A percentile compares a stretch with the other conserved stretches of the same genome.
Evolutionary conservation across 163 green algal species (phyloP).

Genomic region (Scenedesmus sp.): DNA sequence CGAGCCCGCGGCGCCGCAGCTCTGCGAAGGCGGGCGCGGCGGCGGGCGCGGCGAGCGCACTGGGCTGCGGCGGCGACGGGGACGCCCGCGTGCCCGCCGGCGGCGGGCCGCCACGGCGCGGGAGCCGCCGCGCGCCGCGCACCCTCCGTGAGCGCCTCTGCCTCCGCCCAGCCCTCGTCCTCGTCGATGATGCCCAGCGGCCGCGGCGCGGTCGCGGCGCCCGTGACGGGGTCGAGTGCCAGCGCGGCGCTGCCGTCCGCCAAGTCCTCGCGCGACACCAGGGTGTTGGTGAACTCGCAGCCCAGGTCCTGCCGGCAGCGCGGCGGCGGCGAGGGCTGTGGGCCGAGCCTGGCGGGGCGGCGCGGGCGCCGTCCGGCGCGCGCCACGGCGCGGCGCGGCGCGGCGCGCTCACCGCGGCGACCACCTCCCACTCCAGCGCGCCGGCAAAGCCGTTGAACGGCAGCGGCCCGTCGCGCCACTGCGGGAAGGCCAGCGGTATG

Average conservation of each 20-base stretch:
- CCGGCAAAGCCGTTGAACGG: slow-evolving; percentile 41
- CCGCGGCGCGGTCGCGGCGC: not conserved
- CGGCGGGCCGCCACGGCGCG: too few relatives aligned
- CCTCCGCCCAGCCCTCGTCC: slow-evolving; percentile 27
- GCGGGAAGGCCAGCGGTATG: slow-evolving; percentile 41
- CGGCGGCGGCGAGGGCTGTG: not conserved
- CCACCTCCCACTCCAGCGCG: slow-evolving; percentile 36
- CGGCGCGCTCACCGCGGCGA: slow-evolving; percentile 38
- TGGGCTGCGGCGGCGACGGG: too few relatives aligned
- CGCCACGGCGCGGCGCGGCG: not conserved
- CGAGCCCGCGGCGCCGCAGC: too few relatives aligned
- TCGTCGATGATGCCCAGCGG: slow-evolving; percentile 27
- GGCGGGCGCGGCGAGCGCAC: too few relatives aligned
- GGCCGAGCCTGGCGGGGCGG: not conserved
- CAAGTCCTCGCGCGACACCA: not conserved
- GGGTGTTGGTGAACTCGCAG: slow-evolving; percentile 24
- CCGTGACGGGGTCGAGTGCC: not conserved
- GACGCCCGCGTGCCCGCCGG: too few relatives aligned
- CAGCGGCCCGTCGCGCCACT: slow-evolving; percentile 43
- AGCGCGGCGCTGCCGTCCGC: slow-evolving; percentile 1
- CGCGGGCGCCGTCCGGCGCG: not conserved
- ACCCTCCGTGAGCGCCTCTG: not conserved
- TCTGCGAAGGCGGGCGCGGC: too few relatives aligned
- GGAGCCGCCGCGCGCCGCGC: too few relatives aligned
- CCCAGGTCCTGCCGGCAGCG: slow-evolving; percentile 29